Evolutionary conservation across 2,329 filamentous ascomycete species (phyloP).

Genomic region (Pseudofabraea citricarpa): DNA sequence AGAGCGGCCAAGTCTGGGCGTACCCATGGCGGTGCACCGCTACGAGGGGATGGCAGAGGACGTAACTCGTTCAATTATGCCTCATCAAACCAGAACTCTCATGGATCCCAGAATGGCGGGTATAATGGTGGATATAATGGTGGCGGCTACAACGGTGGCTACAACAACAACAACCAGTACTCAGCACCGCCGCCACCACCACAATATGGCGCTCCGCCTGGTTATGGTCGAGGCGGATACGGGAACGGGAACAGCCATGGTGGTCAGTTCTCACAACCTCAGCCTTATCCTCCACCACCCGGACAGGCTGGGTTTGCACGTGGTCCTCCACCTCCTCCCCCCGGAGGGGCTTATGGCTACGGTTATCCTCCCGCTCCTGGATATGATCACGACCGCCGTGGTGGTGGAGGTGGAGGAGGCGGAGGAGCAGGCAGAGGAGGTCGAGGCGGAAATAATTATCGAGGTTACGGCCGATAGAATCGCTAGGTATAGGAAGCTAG

Average conservation of each 20-base stretch:
- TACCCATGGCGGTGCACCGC: constrained; percentile 62
- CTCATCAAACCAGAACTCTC: constrained; percentile 18
- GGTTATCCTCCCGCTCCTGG: constrained; percentile 15
- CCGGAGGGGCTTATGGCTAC: constrained; percentile 20
- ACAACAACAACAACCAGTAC: constrained; percentile 9
- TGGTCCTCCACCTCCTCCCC: constrained; percentile 41
- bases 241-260: constrained; percentile 14
- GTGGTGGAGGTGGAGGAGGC: constrained; percentile 5
- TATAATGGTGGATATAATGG: neutral
- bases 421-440: constrained; percentile 11
- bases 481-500: too few relatives aligned
- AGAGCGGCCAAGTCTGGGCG: constrained; percentile 64
- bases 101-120: constrained; percentile 12
- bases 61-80: constrained; percentile 50
- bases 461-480: too few relatives aligned
- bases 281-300: constrained; percentile 41
- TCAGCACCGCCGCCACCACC: constrained; percentile 17
- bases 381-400: constrained; percentile 14
- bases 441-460: neutral
- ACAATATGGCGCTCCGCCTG: constrained; percentile 1
- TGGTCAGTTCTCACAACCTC: constrained; percentile 9
- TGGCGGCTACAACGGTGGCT: constrained; percentile 13
- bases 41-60: constrained; percentile 43
- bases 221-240: constrained; percentile 3
- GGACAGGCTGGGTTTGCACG: constrained; percentile 38